Conservation (phyloP, 305 asterid species). For the Fraxinus sp. region DNA sequence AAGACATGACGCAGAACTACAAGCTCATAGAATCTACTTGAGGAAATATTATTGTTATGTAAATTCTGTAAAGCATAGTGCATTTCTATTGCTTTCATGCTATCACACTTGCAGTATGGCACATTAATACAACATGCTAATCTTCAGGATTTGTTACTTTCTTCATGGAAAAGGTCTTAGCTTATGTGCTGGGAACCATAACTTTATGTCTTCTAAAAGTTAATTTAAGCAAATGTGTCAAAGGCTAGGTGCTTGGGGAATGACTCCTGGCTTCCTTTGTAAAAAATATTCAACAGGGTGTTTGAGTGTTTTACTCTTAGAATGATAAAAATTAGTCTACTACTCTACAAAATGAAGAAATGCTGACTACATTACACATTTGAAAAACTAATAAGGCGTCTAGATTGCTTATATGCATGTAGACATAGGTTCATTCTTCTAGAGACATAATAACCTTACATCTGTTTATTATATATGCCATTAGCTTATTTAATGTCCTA, state of each 20-base stretch:
- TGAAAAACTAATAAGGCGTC: background rate
- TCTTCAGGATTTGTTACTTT: background rate
- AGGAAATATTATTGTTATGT: no score
- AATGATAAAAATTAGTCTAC: background rate
- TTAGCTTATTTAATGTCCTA: background rate
- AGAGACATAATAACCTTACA: background rate
- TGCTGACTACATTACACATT: background rate
- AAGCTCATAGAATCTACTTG: no score
- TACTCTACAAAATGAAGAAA: background rate
- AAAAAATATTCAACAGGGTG: background rate
- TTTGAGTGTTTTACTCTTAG: background rate
- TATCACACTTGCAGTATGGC: background rate
- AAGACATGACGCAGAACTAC: no score
- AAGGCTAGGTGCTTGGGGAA: background rate
- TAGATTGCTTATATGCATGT: background rate
- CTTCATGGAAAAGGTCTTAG: background rate
- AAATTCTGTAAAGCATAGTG: background rate
- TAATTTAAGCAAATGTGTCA: background rate
- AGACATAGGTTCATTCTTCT: background rate
- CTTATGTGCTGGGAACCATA: background rate
- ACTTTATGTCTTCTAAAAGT: background rate
- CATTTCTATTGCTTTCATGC: background rate
- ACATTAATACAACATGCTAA: background rate
- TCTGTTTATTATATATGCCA: background rate
- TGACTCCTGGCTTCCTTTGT: background rate